Base-by-base conservation (phyloP, 257 asterid species). In the Ligustrum vulgare region DNA sequence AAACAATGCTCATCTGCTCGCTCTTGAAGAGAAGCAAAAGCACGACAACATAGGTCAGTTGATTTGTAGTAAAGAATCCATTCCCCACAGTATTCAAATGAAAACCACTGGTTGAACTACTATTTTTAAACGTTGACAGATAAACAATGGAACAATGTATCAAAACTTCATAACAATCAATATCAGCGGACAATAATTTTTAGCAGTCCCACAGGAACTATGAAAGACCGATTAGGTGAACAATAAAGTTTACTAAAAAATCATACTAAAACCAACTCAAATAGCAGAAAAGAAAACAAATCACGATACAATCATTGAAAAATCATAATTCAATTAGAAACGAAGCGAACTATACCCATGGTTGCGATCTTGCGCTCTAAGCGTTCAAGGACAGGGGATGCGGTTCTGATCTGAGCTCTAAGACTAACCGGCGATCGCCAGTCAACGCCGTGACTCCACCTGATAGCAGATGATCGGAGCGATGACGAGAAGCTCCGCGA, bases 341-440 rank as follows among this genome's bases (percentile, higher is more conserved):
- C 2, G 36, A 76, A 70, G 47, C 49, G 18, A 67, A 75, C 51
- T 65, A 72, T 91, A 91, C 97, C 97, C 97, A 91, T 91, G 65
- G 95, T 77, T 51, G 92, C 84, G 71, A 87, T 70, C 78, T 77
- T 89, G 75, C 91, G 88, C 35, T 89, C 86, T 75, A 88, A 85
- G 28, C 82, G 82, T 77, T 86, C 85, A 77, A 91, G 58, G 71
- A 80, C 82, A 12, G 95, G 87, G 68, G 91, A 79, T 2, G 74
- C 77, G 2, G 87, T 56, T 51, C 87, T 86, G 87, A 88, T 88
- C 87, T 82, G 96, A 83, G 93, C 89, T 79, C 79, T 81, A 34
- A 87, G 85, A 83, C 84, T 83, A 56, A 75, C 73, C 71, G 89
- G 89, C 28, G 87, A 87, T 63, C 84, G 71, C 85, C 84, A 82